Evolutionary conservation across 2,329 filamentous ascomycete genomes (phyloP).

Genomic region (Dissoconium aciculare): DNA sequence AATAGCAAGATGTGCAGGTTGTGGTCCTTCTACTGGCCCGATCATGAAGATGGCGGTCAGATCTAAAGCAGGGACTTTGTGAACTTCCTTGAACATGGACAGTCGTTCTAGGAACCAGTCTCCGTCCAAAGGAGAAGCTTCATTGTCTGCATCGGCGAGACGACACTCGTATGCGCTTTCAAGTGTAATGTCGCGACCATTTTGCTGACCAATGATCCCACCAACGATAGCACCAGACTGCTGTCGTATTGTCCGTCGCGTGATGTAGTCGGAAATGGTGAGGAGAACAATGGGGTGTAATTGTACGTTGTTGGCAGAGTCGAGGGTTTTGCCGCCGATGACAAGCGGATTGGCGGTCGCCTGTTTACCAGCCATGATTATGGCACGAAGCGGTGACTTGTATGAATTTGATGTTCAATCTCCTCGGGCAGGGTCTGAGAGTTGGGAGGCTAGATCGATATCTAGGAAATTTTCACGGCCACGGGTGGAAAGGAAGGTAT

Average conservation of each 20-base stretch:
- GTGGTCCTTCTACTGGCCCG: conserved; percentile 55
- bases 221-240: conserved; percentile 67
- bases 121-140: conserved; percentile 47
- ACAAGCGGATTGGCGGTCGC: conserved; percentile 29
- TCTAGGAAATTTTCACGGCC: too few relatives aligned
- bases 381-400: too few relatives aligned
- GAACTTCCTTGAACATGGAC: conserved; percentile 79
- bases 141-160: conserved; percentile 30
- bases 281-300: conserved; percentile 91
- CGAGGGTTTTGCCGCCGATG: conserved; percentile 36
- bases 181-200: conserved; percentile 77
- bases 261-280: conserved; percentile 93
- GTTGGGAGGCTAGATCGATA: too few relatives aligned
- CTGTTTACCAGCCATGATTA: conserved; percentile 23
- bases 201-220: conserved; percentile 79
- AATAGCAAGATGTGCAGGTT: conserved; percentile 51
- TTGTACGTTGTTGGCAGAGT: conserved; percentile 63
- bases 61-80: conserved; percentile 63
- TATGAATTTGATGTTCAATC: too few relatives aligned
- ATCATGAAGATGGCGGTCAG: conserved; percentile 58
- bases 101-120: conserved; percentile 64
- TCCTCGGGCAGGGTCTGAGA: too few relatives aligned
- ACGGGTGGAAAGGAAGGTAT: too few relatives aligned
- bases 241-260: conserved; percentile 66
- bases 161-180: conserved; percentile 86